Percentiles rank a stretch among this genome's conserved stretches.
These are phyloP conservation scores for Aspergillus ruber DNA, from an alignment of 2,329 filamentous ascomycete species.

Conservation along the genomic window DNA sequence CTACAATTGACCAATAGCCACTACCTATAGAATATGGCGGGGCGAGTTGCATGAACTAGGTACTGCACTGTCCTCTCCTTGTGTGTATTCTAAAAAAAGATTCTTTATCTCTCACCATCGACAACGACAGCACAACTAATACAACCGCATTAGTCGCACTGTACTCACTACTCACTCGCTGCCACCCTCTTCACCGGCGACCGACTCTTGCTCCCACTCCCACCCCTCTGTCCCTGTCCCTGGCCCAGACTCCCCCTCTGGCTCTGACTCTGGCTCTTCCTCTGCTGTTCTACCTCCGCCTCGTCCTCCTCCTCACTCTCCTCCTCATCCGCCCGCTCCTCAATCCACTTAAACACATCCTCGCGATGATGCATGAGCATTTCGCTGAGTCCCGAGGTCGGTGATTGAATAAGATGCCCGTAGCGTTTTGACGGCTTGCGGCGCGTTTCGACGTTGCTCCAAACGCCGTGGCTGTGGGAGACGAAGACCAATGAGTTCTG, in stretches of 20 bases:
- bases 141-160: too few species aligned
- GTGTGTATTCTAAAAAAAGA: too few species aligned
- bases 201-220: constrained; percentile 7
- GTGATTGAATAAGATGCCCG: constrained; percentile 46
- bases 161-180: neutral
- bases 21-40: too few species aligned
- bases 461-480: constrained; percentile 66
- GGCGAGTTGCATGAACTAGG: too few species aligned
- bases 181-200: constrained; percentile 8
- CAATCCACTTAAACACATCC: constrained; percentile 44
- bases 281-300: neutral
- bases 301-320: constrained; percentile 15
- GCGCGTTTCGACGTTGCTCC: constrained; percentile 56
- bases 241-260: too few species aligned
- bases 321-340: constrained; percentile 26
- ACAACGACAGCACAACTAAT: too few species aligned
- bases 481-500: constrained; percentile 73
- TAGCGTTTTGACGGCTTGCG: constrained; percentile 53
- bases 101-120: too few species aligned
- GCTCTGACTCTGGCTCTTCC: too few species aligned
- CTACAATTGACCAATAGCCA: too few species aligned
- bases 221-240: too few species aligned
- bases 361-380: constrained; percentile 51
- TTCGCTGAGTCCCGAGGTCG: constrained; percentile 44
- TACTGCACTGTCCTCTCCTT: too few species aligned